Evolutionary conservation across 2,329 filamentous ascomycete genomes (phyloP), one percentile per base, ranked within the genome.

Genomic region (Pseudogymnoascus sp.): DNA sequence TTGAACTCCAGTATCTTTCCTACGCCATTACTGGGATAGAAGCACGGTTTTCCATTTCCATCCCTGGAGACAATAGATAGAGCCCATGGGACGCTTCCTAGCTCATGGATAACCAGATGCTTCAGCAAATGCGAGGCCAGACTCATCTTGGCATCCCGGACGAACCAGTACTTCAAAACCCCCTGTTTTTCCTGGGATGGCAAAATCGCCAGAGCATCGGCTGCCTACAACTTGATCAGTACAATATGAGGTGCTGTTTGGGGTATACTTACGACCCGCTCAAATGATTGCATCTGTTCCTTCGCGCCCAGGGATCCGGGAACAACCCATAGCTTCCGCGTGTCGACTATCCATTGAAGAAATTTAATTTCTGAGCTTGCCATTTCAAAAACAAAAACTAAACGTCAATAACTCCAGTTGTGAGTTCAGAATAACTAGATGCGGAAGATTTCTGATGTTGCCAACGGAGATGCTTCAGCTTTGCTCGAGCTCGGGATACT

Each of bases 81-180:
- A 42, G 77, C 74, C 88, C 88, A 93, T 10, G 85, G 77, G 18
- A 88, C 78, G 62, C 75, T 75, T 65, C 82, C 79, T 63, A 81
- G 80, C 68, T 82, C 81, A 63, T 83, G 79, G 67, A 92, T 83
- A 70, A 83, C 86, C 68, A 86, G 81, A 63, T 88, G 86, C 77
- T 93, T 93, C 65, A 93, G 79, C 60, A 93, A 81, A 47, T 86
- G 83, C 16, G 89, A 93, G 23, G 77, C 87, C 45, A 93, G 80
- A 60, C 83, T 83, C 81, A 92, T 88, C 72, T 88, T 89, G 62
- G 89, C 89, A 75, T 93, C 90, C 71, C 83, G 79, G 69, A 87
- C 77, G 73, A 87, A 84, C 76, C 85, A 83, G 76, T 85, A 90
- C 64, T 79, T 79, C 7, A 86, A 79, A 34, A 87, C 82, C 12